Base-by-base conservation (phyloP, 805 yeast species). In the Candida caryicola region DNA sequence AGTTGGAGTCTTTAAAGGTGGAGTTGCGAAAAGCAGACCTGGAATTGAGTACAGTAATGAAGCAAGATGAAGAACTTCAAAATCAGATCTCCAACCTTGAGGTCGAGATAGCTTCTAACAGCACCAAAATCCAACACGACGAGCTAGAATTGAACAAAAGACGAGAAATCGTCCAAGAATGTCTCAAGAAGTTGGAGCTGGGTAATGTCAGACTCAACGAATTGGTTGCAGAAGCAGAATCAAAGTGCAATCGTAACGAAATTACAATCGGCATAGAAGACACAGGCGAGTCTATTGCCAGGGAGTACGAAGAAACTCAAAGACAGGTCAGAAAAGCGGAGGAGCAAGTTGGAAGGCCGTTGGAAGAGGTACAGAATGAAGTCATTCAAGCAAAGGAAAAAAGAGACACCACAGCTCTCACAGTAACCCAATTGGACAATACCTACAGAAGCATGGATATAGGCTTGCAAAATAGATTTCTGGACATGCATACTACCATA, bases 281-380 rank as follows among this genome's bases (percentile, higher is more conserved):
- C 28, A 64, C 74, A 2, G 58, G 65, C 12, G 77, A 76, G 4
- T 65, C 71, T 2, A 73, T 83, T 9, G 72, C 70, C 17, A 44
- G 52, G 2, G 82, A 79, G 49, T 69, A 78, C 36, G 64, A 60
- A 17, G 63, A 57, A 14, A 65, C 81, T 12, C 69, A 74, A 15
- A 49, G 55, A 23, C 69, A 71, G 15, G 71, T 84, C 13, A 62
- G 68, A 34, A 69, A 66, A 37, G 77, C 81, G 2, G 85, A 83
- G 46, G 60, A 60, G 29, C 59, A 63, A 17, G 56, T 80, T 10
- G 86, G 85, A 1, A 66, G 75, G 39, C 56, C 81, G 0, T 73
- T 76, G 33, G 82, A 79, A 34, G 74, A 76, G 26, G 78, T 82
- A 1, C 70, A 76, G 30, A 51, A 57, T 9, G 69, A 77, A 23